Base-by-base conservation (phyloP, 2,329 filamentous ascomycete species). In the Aspergillus floridensis region DNA sequence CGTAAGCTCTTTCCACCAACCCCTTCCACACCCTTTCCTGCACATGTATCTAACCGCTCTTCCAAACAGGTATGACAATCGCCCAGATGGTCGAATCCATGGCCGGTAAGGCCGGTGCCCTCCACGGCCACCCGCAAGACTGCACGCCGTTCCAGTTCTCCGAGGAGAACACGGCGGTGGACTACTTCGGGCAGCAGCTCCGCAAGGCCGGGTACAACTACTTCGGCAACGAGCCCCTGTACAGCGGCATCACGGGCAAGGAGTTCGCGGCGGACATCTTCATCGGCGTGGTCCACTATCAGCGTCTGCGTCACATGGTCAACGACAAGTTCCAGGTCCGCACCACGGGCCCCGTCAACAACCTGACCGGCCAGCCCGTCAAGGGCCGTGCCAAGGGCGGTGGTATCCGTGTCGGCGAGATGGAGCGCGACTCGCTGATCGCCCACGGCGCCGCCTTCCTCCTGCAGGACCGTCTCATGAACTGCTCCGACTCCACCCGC, bases 301-400 rank as follows among this genome's bases (percentile, higher is more conserved):
- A 99, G 79, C 88, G 95, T 76, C 84, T 99, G 62, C 85, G 95
- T 75, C 95, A 99, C 88, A 99, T 99, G 95, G 95, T 99, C 58
- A 98, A 97, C 84, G 95, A 99, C 79, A 99, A 99, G 79, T 99
- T 91, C 83, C 95, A 99, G 77, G 95, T 98, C 58, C 88, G 95
- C 77, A 98, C 95, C 2, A 98, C 95, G 0, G 95, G 95, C 57
- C 93, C 93, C 1, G 89, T 97, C 48, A 95, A 95, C 57, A 86
- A 89, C 24, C 86, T 95, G 16, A 98, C 93, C 0, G 93, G 93
- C 32, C 95, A 99, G 75, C 95, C 95, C 46, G 95, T 99, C 82
- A 97, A 98, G 81, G 95, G 95, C 65, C 85, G 95, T 75, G 95
- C 96, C 75, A 91, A 93, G 77, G 95, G 93, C 72, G 95, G 95